Conservation (phyloP, 805 yeast genomes). For the Saccharomycopsis vini region DNA sequence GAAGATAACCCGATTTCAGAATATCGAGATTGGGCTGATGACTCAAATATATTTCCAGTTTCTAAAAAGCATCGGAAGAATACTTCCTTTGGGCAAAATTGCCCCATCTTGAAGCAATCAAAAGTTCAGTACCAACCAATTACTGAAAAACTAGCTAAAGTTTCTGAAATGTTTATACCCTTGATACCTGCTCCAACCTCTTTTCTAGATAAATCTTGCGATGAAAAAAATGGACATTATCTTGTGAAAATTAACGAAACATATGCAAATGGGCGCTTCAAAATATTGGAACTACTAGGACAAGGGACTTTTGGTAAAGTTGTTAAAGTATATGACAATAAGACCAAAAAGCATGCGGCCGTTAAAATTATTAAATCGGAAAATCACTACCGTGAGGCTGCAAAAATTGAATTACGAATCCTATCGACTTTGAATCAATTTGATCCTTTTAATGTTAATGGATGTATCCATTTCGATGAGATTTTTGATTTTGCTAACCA, state of each 20-base stretch:
- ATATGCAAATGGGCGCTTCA: conserved; percentile 67
- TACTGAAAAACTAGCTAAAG: not conserved
- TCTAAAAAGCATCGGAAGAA: not conserved
- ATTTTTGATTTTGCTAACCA: conserved; percentile 91
- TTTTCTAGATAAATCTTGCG: not conserved
- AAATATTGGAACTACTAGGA: conserved; percentile 62
- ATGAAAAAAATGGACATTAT: conserved; percentile 67
- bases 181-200: not conserved
- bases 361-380: conserved; percentile 87
- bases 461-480: conserved; percentile 79
- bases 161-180: conserved; percentile 4
- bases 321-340: conserved; percentile 67
- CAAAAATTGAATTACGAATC: conserved; percentile 83
- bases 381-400: conserved; percentile 91
- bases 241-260: conserved; percentile 47
- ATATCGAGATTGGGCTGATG: too few species aligned
- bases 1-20: too few species aligned
- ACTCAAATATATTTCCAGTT: not conserved
- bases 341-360: conserved; percentile 59
- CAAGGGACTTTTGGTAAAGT: conserved; percentile 94
- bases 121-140: conserved; percentile 3
- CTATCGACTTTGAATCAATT: conserved; percentile 61
- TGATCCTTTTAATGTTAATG: conserved; percentile 59
- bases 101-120: conserved; percentile 1
- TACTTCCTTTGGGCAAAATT: not conserved